Conservation (phyloP, 495 filamentous ascomycete genomes). For the Acidiella bohemica region DNA sequence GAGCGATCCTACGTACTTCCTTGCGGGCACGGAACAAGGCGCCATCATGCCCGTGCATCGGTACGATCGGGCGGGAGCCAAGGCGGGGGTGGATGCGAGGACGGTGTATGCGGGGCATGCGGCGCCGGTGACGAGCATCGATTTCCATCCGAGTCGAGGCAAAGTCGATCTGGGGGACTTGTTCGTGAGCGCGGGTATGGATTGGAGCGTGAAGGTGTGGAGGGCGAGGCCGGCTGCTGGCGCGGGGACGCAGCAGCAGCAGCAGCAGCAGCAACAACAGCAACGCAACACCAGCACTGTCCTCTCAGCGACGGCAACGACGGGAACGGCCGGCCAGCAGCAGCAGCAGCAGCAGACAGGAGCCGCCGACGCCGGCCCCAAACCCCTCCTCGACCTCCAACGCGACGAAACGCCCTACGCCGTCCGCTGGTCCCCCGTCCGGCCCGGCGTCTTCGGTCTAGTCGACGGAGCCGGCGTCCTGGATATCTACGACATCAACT, state of each 20-base stretch:
- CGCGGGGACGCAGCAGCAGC: too few relatives aligned
- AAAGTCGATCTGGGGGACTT: constrained; percentile 92
- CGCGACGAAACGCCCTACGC: constrained; percentile 96
- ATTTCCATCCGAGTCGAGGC: constrained; percentile 85
- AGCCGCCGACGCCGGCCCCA: too few relatives aligned
- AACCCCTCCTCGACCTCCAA: constrained; percentile 73
- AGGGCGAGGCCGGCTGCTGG: constrained; percentile 67
- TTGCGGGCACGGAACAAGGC: constrained; percentile 92
- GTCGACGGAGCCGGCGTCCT: constrained; percentile 89
- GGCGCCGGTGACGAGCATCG: constrained; percentile 87
- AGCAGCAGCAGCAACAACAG: too few relatives aligned
- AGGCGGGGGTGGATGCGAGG: constrained; percentile 79
- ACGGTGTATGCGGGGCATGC: constrained; percentile 77
- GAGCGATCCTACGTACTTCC: constrained; percentile 91
- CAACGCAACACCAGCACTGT: constrained; percentile 33
- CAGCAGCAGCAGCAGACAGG: constrained; percentile 36
- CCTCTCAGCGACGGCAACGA: constrained; percentile 39
- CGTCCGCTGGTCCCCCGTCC: constrained; percentile 80
- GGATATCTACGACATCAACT: constrained; percentile 88
- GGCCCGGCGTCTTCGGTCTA: constrained; percentile 82
- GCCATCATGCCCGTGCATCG: constrained; percentile 91
- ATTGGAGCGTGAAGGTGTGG: constrained; percentile 98
- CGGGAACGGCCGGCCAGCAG: constrained; percentile 28
- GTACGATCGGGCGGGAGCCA: constrained; percentile 91
- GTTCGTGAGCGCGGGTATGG: constrained; percentile 69